phyloP scores from a whole-genome alignment of 2,329 filamentous ascomycete genomes.

The Cytospora piceicola region DNA sequence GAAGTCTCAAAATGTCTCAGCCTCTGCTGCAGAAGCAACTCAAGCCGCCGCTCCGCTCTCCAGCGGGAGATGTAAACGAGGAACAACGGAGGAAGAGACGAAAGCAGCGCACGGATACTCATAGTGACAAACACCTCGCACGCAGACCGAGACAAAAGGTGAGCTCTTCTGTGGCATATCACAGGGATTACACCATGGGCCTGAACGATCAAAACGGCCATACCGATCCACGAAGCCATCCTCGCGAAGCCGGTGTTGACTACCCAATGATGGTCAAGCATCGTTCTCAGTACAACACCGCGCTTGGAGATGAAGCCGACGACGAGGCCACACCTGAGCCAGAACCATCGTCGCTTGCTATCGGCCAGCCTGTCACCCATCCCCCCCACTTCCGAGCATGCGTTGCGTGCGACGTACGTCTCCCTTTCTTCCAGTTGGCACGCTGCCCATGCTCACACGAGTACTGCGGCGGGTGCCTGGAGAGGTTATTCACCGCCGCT shows the following conservation, averaged over 20 bases:
- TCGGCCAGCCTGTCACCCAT: neutral
- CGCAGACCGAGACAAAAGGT: neutral
- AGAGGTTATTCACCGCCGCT: neutral
- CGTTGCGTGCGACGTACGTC: neutral
- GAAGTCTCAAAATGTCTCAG: neutral
- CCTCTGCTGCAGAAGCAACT: neutral
- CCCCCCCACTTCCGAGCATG: neutral
- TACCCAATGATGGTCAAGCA: neutral
- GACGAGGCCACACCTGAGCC: neutral
- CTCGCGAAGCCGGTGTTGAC: neutral
- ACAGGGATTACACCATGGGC: neutral
- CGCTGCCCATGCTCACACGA: conserved; percentile 8
- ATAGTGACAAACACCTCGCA: neutral
- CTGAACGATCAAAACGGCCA: neutral
- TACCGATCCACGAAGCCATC: neutral
- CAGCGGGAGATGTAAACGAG: neutral
- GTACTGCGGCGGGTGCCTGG: conserved; percentile 21
- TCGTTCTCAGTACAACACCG: neutral
- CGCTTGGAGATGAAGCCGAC: neutral
- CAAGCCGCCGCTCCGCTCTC: neutral
- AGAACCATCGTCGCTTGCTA: neutral
- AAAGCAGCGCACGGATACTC: neutral
- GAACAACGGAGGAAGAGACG: neutral
- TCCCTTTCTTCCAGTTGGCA: neutral
- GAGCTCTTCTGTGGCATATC: neutral